A percentile compares a stretch with the other conserved stretches of the same genome.
Conservation (phyloP, 2,329 filamentous ascomycete genomes). For the Geosmithia putterillii region DNA sequence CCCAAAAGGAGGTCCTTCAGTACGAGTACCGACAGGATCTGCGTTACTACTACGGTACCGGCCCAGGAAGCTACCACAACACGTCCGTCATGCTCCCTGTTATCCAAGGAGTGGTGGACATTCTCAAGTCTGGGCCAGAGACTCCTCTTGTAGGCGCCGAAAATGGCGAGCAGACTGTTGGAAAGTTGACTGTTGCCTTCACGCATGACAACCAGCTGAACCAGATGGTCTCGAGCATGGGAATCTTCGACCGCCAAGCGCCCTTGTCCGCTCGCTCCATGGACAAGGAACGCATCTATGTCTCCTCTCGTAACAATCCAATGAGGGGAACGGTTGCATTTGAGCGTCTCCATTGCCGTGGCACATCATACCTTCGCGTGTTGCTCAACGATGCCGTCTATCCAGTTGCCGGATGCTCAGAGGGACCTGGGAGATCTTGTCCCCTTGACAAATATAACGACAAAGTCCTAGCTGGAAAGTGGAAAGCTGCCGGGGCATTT, state of each 20-base stretch:
- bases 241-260: conserved; percentile 46
- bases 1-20: conserved; percentile 44
- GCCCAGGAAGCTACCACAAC: conserved; percentile 40
- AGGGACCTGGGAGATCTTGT: conserved; percentile 43
- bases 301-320: conserved; percentile 41
- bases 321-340: conserved; percentile 57
- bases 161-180: conserved; percentile 33
- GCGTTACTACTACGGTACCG: conserved; percentile 54
- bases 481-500: background rate
- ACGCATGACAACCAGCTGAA: conserved; percentile 55
- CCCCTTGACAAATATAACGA: conserved; percentile 23
- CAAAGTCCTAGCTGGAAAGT: background rate
- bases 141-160: conserved; percentile 32
- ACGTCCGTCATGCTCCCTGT: conserved; percentile 50
- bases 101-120: conserved; percentile 36
- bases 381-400: conserved; percentile 26
- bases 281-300: conserved; percentile 35
- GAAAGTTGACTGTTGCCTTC: conserved; percentile 48
- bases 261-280: conserved; percentile 33
- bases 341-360: conserved; percentile 44
- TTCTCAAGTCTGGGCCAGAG: conserved; percentile 39
- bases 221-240: conserved; percentile 45
- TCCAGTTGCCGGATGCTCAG: conserved; percentile 39
- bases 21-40: conserved; percentile 60
- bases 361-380: conserved; percentile 6